phyloP scores from a whole-genome alignment of 1,284 basidiomycete genomes.

The Apiotrichum domesticum region DNA sequence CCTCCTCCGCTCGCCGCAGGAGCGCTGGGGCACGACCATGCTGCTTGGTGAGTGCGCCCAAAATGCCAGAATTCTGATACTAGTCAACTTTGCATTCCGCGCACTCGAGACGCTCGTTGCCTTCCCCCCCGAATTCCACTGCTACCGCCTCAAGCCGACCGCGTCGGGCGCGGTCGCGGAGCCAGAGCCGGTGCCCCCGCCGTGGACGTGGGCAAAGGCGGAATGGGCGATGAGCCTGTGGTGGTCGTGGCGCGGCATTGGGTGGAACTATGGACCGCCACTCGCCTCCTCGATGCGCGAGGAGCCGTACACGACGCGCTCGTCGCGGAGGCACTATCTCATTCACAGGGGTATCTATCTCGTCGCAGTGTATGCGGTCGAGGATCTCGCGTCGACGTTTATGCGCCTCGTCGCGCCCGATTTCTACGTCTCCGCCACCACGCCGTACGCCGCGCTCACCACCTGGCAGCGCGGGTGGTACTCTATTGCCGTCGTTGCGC shows the following conservation, averaged over 20 bases:
- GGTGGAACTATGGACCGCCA: constrained; percentile 35
- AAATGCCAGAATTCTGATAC: neutral
- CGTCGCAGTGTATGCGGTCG: constrained; percentile 8
- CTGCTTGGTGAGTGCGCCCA: constrained; percentile 18
- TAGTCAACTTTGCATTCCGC: constrained; percentile 17
- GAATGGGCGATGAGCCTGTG: constrained; percentile 31
- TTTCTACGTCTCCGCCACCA: constrained; percentile 23
- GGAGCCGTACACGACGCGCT: constrained; percentile 26
- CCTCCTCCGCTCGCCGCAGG: constrained; percentile 13
- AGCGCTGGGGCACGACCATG: constrained; percentile 27
- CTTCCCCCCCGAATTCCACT: constrained; percentile 33
- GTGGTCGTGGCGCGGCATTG: constrained; percentile 36
- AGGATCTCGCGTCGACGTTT: constrained; percentile 24
- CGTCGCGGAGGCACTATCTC: constrained; percentile 20
- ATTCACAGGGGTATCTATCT: constrained; percentile 11
- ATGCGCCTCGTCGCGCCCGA: constrained; percentile 22
- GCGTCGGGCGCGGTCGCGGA: constrained; percentile 5
- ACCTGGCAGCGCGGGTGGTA: constrained; percentile 21
- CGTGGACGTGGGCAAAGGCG: constrained; percentile 33
- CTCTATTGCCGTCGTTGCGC: constrained; percentile 21
- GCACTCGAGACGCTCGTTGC: constrained; percentile 29
- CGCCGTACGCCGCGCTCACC: constrained; percentile 18
- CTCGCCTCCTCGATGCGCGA: constrained; percentile 20
- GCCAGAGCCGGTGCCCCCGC: constrained; percentile 31
- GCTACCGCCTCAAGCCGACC: constrained; percentile 20